Base-by-base conservation (phyloP, 805 yeast genomes). In the Yamadazyma takamatsuzukensis region DNA sequence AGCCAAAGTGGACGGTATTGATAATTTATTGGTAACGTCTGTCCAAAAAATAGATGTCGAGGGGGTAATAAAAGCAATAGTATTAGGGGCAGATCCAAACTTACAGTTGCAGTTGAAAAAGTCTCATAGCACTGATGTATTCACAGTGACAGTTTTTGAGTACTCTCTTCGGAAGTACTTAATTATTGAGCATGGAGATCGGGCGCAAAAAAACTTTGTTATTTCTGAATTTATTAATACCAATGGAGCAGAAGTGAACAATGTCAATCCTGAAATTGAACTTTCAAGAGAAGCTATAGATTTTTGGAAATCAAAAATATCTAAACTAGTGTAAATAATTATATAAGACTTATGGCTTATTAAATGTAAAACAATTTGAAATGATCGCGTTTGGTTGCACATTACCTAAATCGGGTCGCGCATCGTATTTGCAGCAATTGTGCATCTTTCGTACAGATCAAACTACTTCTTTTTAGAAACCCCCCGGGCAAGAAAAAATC, bases 181-280 rank as follows among this genome's bases (percentile, higher is more conserved):
- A 26, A 63, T 18, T 34, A 43, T 33, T 11, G 55, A 51, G 19
- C 40, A 56, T 5, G 50, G 47, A 32, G 51, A 59, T 27, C 27
- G 42, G 15, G 23, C 18, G 15, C 47, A 21, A 26, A 50, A 55
- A 18, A 34, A 64, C 55, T 39, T 61, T 68, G 39, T 78, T 49
- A 53, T 79, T 53, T 50, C 84, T 0, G 87, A 82, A 45, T 59
- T 79, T 10, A 49, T 83, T 9, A 39, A 76, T 1, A 56, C 77
- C 29, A 80, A 79, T 51, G 84, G 83, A 6, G 62, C 74, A 19
- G 59, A 64, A 8, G 59, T 72, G 6, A 76, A 75, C 6, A 49
- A 49, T 2, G 27, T 48, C 3, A 39, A 51, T 9, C 44, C 54
- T 11, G 60, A 56, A 5, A 41, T 70, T 8, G 64, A 64, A 0